Evolutionary conservation across 2,329 filamentous ascomycete genomes (phyloP).

Genomic region (Fusarium sp.): DNA sequence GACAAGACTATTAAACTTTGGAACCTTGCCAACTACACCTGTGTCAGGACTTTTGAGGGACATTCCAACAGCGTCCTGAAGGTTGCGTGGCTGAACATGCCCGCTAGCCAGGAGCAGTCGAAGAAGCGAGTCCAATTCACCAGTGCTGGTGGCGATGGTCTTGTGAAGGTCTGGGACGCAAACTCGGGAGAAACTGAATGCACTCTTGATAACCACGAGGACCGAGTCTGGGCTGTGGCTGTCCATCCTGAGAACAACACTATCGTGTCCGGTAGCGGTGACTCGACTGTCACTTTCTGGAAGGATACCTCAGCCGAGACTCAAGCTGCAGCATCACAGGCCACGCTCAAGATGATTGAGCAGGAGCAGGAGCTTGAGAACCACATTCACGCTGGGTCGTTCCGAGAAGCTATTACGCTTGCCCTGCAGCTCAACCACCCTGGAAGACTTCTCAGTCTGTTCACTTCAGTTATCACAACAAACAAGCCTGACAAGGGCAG

Average conservation of each 20-base stretch:
- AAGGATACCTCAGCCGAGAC: constrained; percentile 88
- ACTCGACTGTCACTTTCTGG: constrained; percentile 96
- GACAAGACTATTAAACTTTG: constrained; percentile 97
- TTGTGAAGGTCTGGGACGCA: constrained; percentile 97
- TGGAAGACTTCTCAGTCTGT: constrained; percentile 83
- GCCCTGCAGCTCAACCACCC: constrained; percentile 96
- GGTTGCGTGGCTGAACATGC: constrained; percentile 81
- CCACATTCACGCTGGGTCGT: constrained; percentile 87
- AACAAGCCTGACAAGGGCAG: constrained; percentile 69
- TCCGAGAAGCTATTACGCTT: constrained; percentile 91
- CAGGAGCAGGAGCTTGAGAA: constrained; percentile 96
- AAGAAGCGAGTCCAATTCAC: constrained; percentile 77
- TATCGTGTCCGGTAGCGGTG: constrained; percentile 89
- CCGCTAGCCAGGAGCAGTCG: constrained; percentile 60
- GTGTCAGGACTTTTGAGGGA: constrained; percentile 92
- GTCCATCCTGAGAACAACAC: constrained; percentile 75
- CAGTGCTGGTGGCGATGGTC: constrained; percentile 90
- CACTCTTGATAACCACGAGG: constrained; percentile 96
- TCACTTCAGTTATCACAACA: constrained; percentile 79
- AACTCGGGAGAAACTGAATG: constrained; percentile 85
- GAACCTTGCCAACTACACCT: constrained; percentile 92
- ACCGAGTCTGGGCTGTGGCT: constrained; percentile 91
- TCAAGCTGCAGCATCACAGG: constrained; percentile 76
- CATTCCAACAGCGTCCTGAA: constrained; percentile 97
- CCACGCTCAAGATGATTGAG: constrained; percentile 83